Base-by-base conservation (phyloP, 306 rosid genomes). In the Arachis hypogaea region DNA sequence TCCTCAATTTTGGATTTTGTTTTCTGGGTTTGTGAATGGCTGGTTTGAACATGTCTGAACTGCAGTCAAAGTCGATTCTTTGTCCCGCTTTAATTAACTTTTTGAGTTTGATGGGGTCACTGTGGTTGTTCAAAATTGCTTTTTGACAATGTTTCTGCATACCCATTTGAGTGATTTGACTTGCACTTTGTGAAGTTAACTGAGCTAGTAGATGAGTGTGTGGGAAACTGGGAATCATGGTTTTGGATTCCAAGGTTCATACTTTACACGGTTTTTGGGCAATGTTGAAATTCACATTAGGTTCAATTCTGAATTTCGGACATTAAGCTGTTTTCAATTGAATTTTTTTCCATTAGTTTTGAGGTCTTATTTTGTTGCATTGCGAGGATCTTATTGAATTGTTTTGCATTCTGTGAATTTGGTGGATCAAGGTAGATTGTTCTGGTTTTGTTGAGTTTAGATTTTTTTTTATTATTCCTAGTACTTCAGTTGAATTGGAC, bases 81-180 rank as follows among this genome's bases (percentile, higher is more conserved):
- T 11, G 38, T 30, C 46, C 43, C 3, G 10, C 5, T 9, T 11
- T 9, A 11, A 3, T 46, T 46, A 46, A 49, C n/a, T 49, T 74
- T 73, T 28, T 54, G 28, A 18, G 63, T 51, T 71, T 66, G 65
- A 65, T n/a, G 63, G 71, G 79, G 60, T 42, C 68, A 51, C 57
- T 63, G 73, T 67, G 74, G 69, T 66, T 42, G 80, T 43, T 65
- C 63, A 49, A 57, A 28, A 52, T 8, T 69, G 66, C 56, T 55
- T 45, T 79, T 55, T 80, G 79, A 66, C 67, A 61, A 4, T 11
- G 58, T 77, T 74, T 71, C 22, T 77, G 79, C 16, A n/a, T 59
- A 47, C 51, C 63, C 67, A 72, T 62, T 77, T 69, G 67, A 74
- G 51, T 14, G 81, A 84, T 80, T 83, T 84, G 75, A 52, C 50